Evolutionary conservation across 1,284 basidiomycete species (phyloP), one percentile per base, ranked within the genome.

Genomic region (Abortiporus biennis): DNA sequence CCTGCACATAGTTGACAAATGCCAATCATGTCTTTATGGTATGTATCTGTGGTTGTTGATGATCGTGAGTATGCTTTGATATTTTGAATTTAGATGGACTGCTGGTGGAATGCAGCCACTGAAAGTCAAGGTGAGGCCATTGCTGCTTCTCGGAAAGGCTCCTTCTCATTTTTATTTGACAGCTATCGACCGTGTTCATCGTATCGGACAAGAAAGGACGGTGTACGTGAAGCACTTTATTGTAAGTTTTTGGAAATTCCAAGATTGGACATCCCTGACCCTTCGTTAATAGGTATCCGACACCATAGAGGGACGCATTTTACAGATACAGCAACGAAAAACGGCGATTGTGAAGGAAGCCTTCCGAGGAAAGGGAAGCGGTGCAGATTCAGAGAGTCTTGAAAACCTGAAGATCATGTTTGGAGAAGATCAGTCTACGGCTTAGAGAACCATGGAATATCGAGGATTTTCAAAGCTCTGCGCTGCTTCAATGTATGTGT

Each of bases 191-290:
- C 75, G 85, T 9, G 83, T 92, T 16, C 89, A 92, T 55, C 67
- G 89, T 22, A 80, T 92, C 21, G 90, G 90, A 0, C 92, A 94
- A 56, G 84, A 85, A 21, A 80, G 79, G 52, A 74, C 85, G 0
- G 95, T 98, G 15, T 85, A 86, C 51, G 92, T 96, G 22, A 92
- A 85, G 43, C 87, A 95, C 43, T 94, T 92, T 61, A 86, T 97
- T 47, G 92, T 85, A 61, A 65, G 80, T 62, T 6, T 11, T 11
- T 25, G 20, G 8, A 15, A 16, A 22, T 2, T 15, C 30, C 23
- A 16, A 33, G 20, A n/a, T 13, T 39, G 12, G 21, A 39, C 5
- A 9, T 20, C 24, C 6, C 30, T 8, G 20, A 41, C 11, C n/a
- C 23, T 9, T 30, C 6, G 5, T 29, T 15, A 16, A 6, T 46